Conservation (phyloP, 257 asterid species). For the Lantana camara region DNA sequence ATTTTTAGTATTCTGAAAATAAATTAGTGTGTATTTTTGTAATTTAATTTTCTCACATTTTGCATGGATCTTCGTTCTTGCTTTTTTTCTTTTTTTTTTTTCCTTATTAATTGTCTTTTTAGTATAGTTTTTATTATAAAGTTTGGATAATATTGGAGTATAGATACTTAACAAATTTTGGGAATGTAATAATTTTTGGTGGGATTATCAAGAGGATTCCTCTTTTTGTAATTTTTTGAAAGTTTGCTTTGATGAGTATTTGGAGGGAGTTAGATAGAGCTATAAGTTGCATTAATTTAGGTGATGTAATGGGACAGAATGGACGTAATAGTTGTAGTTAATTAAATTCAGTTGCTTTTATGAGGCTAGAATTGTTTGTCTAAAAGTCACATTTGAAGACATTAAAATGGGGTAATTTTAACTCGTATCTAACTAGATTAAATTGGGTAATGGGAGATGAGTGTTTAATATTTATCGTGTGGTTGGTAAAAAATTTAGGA, state of each 20-base stretch:
- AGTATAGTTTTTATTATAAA: background rate
- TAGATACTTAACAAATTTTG: constrained; percentile 24
- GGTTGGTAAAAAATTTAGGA: too few relatives aligned
- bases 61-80: constrained; percentile 18
- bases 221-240: background rate
- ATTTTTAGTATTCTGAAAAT: background rate
- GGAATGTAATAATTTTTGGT: constrained; percentile 41
- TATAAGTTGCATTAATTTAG: constrained; percentile 31
- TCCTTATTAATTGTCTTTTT: too few relatives aligned
- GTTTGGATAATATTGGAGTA: constrained; percentile 7
- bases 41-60: background rate
- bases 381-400: too few relatives aligned
- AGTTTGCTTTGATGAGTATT: constrained; percentile 5
- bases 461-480: too few relatives aligned
- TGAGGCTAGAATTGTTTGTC: background rate
- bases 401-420: too few relatives aligned
- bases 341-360: background rate
- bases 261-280: background rate
- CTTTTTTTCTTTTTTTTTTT: background rate
- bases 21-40: background rate
- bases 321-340: constrained; percentile 10
- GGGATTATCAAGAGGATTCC: constrained; percentile 26
- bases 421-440: too few relatives aligned
- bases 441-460: too few relatives aligned
- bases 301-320: constrained; percentile 20